Percentiles rank a stretch among this genome's conserved stretches.
These are phyloP conservation scores for Coemansia umbellata DNA, from an alignment of 192 early-diverging fungal genomes.

Conservation along the genomic window DNA sequence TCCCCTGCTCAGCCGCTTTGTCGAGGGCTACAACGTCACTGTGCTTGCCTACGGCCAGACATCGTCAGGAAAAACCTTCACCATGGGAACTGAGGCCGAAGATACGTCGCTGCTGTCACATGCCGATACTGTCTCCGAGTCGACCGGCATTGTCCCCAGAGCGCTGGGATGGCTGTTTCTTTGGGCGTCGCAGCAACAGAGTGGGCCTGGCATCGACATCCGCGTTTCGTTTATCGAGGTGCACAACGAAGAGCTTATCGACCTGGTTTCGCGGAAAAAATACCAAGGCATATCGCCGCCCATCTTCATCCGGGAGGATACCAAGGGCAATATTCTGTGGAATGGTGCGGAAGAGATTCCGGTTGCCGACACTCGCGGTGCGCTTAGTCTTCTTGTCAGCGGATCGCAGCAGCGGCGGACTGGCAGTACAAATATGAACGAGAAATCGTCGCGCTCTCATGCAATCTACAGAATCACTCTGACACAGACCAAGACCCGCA, in stretches of 20 bases:
- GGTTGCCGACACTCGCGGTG: constrained; percentile 67
- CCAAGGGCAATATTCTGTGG: constrained; percentile 83
- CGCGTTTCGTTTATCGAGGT: constrained; percentile 90
- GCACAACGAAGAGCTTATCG: constrained; percentile 96
- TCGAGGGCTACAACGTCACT: constrained; percentile 91
- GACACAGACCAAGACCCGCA: constrained; percentile 61
- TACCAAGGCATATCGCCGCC: constrained; percentile 55
- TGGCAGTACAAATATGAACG: constrained; percentile 97
- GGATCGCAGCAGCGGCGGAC: constrained; percentile 82
- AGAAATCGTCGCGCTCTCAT: constrained; percentile 88
- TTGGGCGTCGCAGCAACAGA: constrained; percentile 21
- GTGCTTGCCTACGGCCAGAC: constrained; percentile 94
- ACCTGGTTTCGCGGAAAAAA: constrained; percentile 70
- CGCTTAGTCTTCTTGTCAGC: constrained; percentile 62
- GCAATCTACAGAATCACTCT: constrained; percentile 94
- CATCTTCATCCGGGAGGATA: constrained; percentile 78
- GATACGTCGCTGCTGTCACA: constrained; percentile 12
- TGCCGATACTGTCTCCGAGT: not conserved
- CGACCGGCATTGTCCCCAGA: constrained; percentile 69
- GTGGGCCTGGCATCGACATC: constrained; percentile 13
- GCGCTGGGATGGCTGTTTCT: constrained; percentile 64
- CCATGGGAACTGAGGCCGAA: constrained; percentile 79
- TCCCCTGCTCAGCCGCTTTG: constrained; percentile 55
- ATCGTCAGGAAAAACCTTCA: constrained; percentile 92
- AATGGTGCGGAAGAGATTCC: constrained; percentile 76